Conservation (phyloP, 2,329 filamentous ascomycete species). For the Stachybotrys echinatus region DNA sequence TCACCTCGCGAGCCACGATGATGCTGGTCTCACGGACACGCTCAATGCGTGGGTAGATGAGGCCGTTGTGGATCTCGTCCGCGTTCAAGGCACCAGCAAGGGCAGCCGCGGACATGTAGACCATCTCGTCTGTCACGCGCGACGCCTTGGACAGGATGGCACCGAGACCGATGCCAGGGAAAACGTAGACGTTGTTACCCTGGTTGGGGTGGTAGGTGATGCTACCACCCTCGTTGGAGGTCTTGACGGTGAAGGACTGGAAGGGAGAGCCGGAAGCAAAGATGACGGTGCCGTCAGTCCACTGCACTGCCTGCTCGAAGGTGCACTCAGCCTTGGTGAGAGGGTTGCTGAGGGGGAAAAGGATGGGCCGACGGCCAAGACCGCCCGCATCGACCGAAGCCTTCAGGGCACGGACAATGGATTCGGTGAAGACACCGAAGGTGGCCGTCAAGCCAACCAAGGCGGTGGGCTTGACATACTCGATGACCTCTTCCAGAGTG, state of each 20-base stretch:
- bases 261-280: conserved; percentile 97
- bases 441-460: conserved; percentile 93
- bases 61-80: conserved; percentile 75
- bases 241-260: conserved; percentile 63
- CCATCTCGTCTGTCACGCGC: conserved; percentile 89
- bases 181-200: conserved; percentile 88
- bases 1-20: conserved; percentile 82
- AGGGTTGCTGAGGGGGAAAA: conserved; percentile 96
- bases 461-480: conserved; percentile 91
- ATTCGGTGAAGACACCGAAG: conserved; percentile 88
- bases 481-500: conserved; percentile 83
- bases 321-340: conserved; percentile 96
- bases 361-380: conserved; percentile 73
- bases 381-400: conserved; percentile 57
- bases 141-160: conserved; percentile 87
- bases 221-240: conserved; percentile 43
- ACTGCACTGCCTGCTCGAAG: conserved; percentile 84
- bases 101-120: conserved; percentile 85
- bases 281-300: conserved; percentile 86
- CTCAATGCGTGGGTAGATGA: conserved; percentile 87
- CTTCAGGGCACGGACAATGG: conserved; percentile 69
- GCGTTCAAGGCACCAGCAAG: conserved; percentile 72
- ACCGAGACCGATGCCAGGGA: conserved; percentile 91
- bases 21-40: conserved; percentile 89
- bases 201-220: conserved; percentile 73